Evolutionary conservation across 1,284 basidiomycete species (phyloP).

Genomic region (Hymenochaete sp.): DNA sequence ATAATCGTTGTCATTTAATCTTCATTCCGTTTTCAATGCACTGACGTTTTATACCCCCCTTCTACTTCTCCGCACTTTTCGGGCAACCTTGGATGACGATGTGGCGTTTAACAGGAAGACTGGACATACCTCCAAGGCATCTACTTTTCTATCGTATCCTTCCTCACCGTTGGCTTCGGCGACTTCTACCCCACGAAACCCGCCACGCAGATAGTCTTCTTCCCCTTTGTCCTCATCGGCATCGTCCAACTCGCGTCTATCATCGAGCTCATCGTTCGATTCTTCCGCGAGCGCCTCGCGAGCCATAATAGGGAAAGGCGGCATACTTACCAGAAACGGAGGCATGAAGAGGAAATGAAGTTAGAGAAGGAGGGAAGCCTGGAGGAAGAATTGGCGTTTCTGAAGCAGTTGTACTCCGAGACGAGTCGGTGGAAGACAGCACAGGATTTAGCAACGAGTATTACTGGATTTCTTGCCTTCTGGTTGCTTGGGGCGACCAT

Average conservation of each 20-base stretch:
- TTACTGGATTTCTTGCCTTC: slow-evolving; percentile 13
- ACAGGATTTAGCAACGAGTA: slow-evolving; percentile 3
- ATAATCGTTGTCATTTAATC: background rate
- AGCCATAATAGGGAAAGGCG: slow-evolving; percentile 6
- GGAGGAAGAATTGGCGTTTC: slow-evolving; percentile 14
- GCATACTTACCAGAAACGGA: slow-evolving; percentile 4
- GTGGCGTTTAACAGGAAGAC: slow-evolving; percentile 15
- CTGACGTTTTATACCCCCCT: no score
- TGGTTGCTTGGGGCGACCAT: slow-evolving; percentile 17
- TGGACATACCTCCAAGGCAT: slow-evolving; percentile 33
- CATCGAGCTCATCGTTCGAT: slow-evolving; percentile 15
- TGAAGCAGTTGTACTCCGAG: slow-evolving; percentile 7
- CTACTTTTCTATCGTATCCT: slow-evolving; percentile 62
- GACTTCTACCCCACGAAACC: slow-evolving; percentile 52
- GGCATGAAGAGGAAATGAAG: slow-evolving; percentile 14
- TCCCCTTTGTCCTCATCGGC: slow-evolving; percentile 51
- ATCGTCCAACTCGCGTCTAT: slow-evolving; percentile 43
- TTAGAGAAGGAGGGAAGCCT: slow-evolving; percentile 9
- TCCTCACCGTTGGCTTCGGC: slow-evolving; percentile 75
- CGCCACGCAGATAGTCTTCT: slow-evolving; percentile 46
- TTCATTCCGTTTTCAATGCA: background rate
- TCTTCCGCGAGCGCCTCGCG: slow-evolving; percentile 11
- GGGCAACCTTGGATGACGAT: no score
- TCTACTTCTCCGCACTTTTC: no score
- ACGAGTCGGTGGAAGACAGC: slow-evolving; percentile 1